These are phyloP conservation scores for Lepiota subincarnata DNA, from an alignment of 768 basidiomycete genomes.

Conservation along the genomic window DNA sequence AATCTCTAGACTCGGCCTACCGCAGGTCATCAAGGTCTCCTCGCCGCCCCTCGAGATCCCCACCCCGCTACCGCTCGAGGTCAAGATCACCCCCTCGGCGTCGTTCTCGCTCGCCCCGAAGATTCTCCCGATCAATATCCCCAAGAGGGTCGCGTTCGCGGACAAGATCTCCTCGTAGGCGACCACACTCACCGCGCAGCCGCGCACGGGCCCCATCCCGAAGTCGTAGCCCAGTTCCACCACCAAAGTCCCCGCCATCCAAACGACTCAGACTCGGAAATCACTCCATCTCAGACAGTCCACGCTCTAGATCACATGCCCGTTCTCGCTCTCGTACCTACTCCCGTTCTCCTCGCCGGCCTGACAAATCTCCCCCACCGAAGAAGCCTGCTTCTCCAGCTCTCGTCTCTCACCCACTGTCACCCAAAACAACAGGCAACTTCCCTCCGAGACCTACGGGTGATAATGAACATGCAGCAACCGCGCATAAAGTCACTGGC, in stretches of 20 bases:
- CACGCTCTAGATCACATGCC: constrained; percentile 12
- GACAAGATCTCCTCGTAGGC: constrained; percentile 11
- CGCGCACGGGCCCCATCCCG: constrained; percentile 3
- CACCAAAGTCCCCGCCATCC: constrained; percentile 16
- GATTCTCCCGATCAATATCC: constrained; percentile 12
- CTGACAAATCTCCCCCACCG: constrained; percentile 6
- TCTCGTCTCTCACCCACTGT: background rate
- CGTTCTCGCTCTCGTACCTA: constrained; percentile 10
- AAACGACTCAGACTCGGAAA: constrained; percentile 21
- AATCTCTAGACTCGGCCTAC: constrained; percentile 1
- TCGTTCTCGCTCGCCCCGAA: constrained; percentile 1
- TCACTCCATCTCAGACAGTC: constrained; percentile 19
- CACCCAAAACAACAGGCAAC: background rate
- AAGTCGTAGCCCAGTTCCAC: constrained; percentile 15
- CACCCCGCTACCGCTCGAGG: background rate
- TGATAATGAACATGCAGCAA: background rate
- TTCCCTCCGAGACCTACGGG: background rate
- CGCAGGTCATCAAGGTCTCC: constrained; percentile 19
- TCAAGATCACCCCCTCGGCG: constrained; percentile 8
- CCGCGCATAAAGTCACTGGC: background rate
- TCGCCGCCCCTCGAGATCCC: constrained; percentile 9
- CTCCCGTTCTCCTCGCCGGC: constrained; percentile 8
- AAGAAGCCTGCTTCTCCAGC: background rate
- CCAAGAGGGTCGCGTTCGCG: constrained; percentile 14
- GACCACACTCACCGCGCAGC: constrained; percentile 3